Base-by-base conservation (phyloP, 208 protist genomes). In the Wallacemonas sp. region DNA sequence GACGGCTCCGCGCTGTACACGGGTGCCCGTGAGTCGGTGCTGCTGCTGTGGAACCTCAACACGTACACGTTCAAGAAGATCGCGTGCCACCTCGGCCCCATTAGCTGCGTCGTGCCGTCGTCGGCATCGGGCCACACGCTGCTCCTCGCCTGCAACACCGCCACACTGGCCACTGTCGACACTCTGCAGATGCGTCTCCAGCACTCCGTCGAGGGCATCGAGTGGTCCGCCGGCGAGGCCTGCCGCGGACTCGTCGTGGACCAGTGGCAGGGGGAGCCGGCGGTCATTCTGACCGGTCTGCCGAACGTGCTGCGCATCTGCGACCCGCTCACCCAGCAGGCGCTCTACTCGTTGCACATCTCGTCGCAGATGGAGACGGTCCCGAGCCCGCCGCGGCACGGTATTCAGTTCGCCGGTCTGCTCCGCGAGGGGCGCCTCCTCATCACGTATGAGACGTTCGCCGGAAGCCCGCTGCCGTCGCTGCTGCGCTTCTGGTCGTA, bases 291-390 rank as follows among this genome's bases (percentile, higher is more conserved):
- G 49, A 93, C 80, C 20, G 89, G 89, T 11, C 77, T 93, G 59
- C 84, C 86, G 1, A 81, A 91, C 63, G 87, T 93, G 31, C 70
- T 95, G 57, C 89, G 89, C 42, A 48, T 95, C 26, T 92, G 84
- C 72, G 89, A 95, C 65, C 89, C 89, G 1, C 74, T 89, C 67
- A 92, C 89, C 10, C 89, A 95, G 72, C 89, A 95, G 62, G 76
- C 86, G 31, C 33, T 95, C 55, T 95, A 95, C 76, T 92, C 89
- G 0, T 79, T 95, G 36, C 89, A 95, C 65, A 79, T 95, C n/a
- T 91, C 82, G 18, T 87, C 86, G 26, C 86, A 93, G 74, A 88
- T 92, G 85, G 89, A 95, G 65, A 90, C 85, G 5, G 68, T 93
- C 41, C 76, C 89, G 2, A 79, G 23, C 39, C 79, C 81, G 10